A percentile compares a stretch with the other conserved stretches of the same genome.
Evolutionary conservation across 2,329 filamentous ascomycete species (phyloP).

Genomic region (Myriosclerotinia scirpicola): DNA sequence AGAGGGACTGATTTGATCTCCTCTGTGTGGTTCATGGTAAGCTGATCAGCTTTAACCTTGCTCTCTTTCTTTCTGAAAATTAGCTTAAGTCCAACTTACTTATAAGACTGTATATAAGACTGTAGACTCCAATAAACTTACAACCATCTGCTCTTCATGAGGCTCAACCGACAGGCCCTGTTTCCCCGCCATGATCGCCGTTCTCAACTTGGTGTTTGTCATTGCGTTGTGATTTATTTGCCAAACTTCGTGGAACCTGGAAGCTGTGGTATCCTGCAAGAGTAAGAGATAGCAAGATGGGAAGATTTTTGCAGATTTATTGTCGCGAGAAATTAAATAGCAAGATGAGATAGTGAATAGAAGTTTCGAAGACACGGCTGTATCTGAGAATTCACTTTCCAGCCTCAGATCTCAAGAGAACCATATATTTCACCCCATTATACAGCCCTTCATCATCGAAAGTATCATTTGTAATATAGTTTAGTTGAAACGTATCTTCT

Average conservation of each 20-base stretch:
- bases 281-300: not conserved
- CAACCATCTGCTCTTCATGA: not conserved
- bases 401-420: not conserved
- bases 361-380: not conserved
- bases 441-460: not conserved
- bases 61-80: not conserved
- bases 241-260: not conserved
- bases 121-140: not conserved
- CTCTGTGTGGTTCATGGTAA: not conserved
- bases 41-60: not conserved
- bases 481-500: no score
- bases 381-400: not conserved
- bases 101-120: not conserved
- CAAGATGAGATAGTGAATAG: not conserved
- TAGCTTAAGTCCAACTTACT: not conserved
- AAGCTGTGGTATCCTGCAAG: not conserved
- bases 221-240: no score
- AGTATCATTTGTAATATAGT: not conserved
- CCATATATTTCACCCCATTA: not conserved
- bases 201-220: not conserved
- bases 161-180: not conserved
- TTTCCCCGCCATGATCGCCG: not conserved
- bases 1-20: not conserved
- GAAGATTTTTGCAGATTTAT: not conserved
- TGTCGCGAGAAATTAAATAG: not conserved